phyloP scores from a whole-genome alignment of 345 rosid species.

The Triadica sebifera region DNA sequence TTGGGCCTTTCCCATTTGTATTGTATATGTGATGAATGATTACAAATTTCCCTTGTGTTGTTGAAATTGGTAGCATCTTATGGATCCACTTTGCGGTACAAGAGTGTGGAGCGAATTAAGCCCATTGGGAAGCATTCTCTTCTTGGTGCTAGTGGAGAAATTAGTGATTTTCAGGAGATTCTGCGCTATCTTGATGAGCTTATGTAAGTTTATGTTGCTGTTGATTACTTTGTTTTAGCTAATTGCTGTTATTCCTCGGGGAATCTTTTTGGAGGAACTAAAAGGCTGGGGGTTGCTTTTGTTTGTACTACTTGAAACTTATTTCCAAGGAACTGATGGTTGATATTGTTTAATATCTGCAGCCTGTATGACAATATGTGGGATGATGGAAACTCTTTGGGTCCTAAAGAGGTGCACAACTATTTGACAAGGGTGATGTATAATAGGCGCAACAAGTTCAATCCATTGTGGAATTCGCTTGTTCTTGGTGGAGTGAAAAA shows the following conservation, averaged over 20 bases:
- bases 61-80: slow-evolving; percentile 62
- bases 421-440: slow-evolving; percentile 92
- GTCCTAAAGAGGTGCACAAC: slow-evolving; percentile 98
- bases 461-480: slow-evolving; percentile 95
- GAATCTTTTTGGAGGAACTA: not conserved
- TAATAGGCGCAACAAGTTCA: slow-evolving; percentile 91
- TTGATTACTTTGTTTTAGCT: slow-evolving; percentile 3
- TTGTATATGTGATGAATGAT: not conserved
- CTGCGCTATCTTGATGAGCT: slow-evolving; percentile 85
- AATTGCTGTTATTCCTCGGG: not conserved
- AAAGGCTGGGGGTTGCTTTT: no score
- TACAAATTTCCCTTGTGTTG: not conserved
- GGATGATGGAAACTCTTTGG: slow-evolving; percentile 99
- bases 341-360: slow-evolving; percentile 28
- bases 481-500: slow-evolving; percentile 96
- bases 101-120: slow-evolving; percentile 82
- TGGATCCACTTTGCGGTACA: slow-evolving; percentile 92
- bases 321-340: slow-evolving; percentile 10
- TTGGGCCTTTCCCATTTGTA: not conserved
- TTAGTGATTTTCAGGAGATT: slow-evolving; percentile 97
- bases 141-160: slow-evolving; percentile 94
- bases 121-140: slow-evolving; percentile 93
- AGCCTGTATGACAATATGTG: slow-evolving; percentile 97
- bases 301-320: slow-evolving; percentile 1
- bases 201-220: slow-evolving; percentile 45